Evolutionary conservation across 2,329 filamentous ascomycete species (phyloP).

Genomic region (Amauroascus niger): DNA sequence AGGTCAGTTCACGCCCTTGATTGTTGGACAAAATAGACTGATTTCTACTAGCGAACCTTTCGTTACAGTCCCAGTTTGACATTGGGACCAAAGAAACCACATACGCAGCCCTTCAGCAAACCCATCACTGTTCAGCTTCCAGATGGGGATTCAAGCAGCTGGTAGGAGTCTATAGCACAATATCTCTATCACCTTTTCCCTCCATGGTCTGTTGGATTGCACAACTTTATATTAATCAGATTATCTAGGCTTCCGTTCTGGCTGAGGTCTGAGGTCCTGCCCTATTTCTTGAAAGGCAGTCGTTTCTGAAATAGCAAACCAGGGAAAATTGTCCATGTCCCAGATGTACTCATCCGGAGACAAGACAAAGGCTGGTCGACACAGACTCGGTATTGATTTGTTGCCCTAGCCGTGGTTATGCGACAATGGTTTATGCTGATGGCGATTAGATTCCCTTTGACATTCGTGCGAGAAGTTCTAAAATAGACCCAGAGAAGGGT

Average conservation of each 20-base stretch:
- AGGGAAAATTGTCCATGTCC: conserved; percentile 65
- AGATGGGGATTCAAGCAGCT: neutral
- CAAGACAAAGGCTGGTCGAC: conserved; percentile 58
- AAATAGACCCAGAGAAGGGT: conserved; percentile 28
- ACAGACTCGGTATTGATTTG: conserved; percentile 45
- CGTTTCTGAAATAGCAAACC: neutral
- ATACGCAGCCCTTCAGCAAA: neutral
- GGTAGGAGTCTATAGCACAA: neutral
- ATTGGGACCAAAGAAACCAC: neutral
- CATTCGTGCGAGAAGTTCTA: neutral
- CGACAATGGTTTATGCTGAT: neutral
- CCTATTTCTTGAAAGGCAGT: neutral
- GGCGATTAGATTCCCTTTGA: conserved; percentile 6
- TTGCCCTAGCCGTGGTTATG: neutral
- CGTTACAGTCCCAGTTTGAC: neutral
- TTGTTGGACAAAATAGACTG: neutral
- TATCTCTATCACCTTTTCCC: too few species aligned
- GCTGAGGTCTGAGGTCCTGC: conserved; percentile 13
- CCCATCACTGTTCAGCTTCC: neutral
- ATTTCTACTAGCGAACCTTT: neutral
- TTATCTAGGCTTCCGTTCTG: conserved; percentile 14
- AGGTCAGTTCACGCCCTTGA: neutral
- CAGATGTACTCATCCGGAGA: conserved; percentile 58
- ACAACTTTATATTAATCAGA: neutral
- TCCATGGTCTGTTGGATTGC: neutral